Base-by-base conservation (phyloP, 192 early-diverging fungal genomes). In the Mortierella alpina region DNA sequence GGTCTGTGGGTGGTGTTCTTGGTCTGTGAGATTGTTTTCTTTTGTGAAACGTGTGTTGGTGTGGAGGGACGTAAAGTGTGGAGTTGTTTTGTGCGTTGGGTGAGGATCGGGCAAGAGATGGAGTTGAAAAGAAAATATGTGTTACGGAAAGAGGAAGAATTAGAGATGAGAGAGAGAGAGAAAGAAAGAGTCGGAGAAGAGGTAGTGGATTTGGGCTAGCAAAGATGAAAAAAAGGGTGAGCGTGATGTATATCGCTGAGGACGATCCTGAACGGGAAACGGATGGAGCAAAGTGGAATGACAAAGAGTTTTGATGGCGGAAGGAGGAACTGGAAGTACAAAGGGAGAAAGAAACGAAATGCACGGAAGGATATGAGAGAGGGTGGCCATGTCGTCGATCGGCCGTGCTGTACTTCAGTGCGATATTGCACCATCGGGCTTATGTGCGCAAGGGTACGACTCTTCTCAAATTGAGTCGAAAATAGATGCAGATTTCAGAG, bases 401-500 rank as follows among this genome's bases (percentile, higher is more conserved):
- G 39, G 17, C 22, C 31, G 58, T 44, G 59, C 39, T n/a, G 41
- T 13, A 17, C 23, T 22, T 13, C 48, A 22, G 31, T 22, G 45
- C 61, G 48, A 10, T 18, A 57, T 72, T 63, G 70, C 46, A 64
- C 60, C 53, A 59, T 66, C 56, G 55, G 51, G 55, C 48, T 72
- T 56, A 56, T 46, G 31, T 31, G 31, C 3, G 31, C 31, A 31
- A 31, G 31, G 31, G 31, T 31, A 31, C 31, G n/a, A 2, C 31
- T 31, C 31, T 31, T 1, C 31, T 31, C 31, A 31, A 31, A 31
- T 31, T 31, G 31, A 3, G 31, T 31, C 31, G 31, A 31, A 31
- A 31, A 31, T 31, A 31, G 31, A 31, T 31, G 31, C 31, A 31
- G 31, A 3, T 2, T 31, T 31, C 31, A 31, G 31, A 31, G 31